phyloP scores from a whole-genome alignment of 2,329 filamentous ascomycete species.

The Fusarium irregulare region DNA sequence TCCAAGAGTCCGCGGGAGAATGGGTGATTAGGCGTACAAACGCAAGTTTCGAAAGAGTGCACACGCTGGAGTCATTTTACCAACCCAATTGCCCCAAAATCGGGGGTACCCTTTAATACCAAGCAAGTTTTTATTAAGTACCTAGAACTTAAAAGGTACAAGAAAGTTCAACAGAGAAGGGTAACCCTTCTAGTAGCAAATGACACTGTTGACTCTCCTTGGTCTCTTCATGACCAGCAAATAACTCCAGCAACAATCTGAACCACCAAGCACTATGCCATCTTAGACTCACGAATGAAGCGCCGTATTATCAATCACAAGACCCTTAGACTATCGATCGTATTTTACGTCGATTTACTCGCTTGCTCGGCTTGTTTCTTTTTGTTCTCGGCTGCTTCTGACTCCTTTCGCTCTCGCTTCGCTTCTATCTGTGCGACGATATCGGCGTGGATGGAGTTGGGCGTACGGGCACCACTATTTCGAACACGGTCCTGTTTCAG shows the following conservation, averaged over 20 bases:
- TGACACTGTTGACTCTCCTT: too few relatives aligned
- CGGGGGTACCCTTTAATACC: neutral
- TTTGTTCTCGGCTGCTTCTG: neutral
- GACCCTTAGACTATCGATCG: neutral
- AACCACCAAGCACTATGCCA: neutral
- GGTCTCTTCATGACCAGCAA: too few relatives aligned
- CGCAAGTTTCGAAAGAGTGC: neutral
- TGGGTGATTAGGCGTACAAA: neutral
- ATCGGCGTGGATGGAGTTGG: constrained; percentile 42
- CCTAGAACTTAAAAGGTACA: neutral
- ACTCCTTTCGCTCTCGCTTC: constrained; percentile 16
- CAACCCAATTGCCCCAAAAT: too few relatives aligned
- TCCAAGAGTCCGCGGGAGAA: too few relatives aligned
- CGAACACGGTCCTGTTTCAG: constrained; percentile 37
- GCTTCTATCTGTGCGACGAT: constrained; percentile 42
- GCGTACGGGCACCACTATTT: constrained; percentile 43
- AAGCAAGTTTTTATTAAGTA: neutral
- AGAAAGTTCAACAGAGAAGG: neutral
- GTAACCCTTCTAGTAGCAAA: neutral
- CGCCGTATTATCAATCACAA: neutral
- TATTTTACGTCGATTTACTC: neutral
- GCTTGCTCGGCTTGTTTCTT: neutral
- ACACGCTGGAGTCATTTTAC: too few relatives aligned
- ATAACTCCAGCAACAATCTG: neutral
- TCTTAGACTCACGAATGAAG: neutral